These are phyloP conservation scores for Suillus paluster DNA, from an alignment of 768 basidiomycete species.

Conservation along the genomic window DNA sequence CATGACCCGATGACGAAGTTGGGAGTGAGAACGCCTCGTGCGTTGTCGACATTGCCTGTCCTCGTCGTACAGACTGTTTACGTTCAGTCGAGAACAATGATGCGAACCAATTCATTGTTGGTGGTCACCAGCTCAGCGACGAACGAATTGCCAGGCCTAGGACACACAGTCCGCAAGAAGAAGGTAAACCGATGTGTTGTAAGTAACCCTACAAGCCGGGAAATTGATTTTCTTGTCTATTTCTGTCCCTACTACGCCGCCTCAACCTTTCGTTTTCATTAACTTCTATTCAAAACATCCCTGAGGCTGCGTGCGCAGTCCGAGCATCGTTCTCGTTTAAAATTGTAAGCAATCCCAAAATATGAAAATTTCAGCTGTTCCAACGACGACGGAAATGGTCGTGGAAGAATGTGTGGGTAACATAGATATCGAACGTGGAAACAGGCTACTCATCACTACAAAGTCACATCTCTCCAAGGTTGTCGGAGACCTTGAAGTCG, in stretches of 20 bases:
- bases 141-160: background rate
- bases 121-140: conserved; percentile 10
- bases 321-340: background rate
- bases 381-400: background rate
- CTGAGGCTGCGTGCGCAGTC: background rate
- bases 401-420: background rate
- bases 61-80: conserved; percentile 53
- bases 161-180: conserved; percentile 4
- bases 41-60: conserved; percentile 76
- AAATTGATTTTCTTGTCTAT: conserved; percentile 12
- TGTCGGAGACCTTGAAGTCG: conserved; percentile 63
- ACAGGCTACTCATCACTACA: background rate
- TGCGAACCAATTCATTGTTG: conserved; percentile 73
- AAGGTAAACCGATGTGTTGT: background rate
- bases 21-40: conserved; percentile 90
- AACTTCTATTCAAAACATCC: background rate
- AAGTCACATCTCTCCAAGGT: conserved; percentile 52
- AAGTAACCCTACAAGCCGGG: conserved; percentile 3
- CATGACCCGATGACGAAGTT: conserved; percentile 63
- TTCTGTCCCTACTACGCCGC: conserved; percentile 10
- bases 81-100: conserved; percentile 63
- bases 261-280: background rate
- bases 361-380: background rate
- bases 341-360: background rate
- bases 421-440: background rate